Evolutionary conservation across 1,284 basidiomycete genomes (phyloP), one percentile per base, ranked within the genome.

Genomic region (Fomitopsis schrenkii): DNA sequence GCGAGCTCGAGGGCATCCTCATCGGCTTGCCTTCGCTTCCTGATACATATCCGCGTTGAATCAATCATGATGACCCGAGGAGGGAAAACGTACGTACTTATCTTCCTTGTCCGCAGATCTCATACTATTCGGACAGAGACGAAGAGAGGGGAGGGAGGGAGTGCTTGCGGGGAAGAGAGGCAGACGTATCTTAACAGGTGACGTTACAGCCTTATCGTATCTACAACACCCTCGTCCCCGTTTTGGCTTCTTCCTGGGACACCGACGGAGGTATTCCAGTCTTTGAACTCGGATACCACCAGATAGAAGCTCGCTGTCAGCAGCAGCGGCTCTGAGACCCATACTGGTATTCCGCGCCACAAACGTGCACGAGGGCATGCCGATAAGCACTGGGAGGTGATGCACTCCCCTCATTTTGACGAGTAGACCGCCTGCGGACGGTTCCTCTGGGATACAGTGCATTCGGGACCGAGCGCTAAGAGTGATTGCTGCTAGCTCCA

Each of bases 1-100:
- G 82, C 81, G 22, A 84, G 75, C 28, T 54, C 55, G 15, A 55
- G 30, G 3, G 55, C 62, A 48, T 63, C 62, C n/a, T 50, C 52
- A 17, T 58, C 57, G 7, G 40, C 42, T 38, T 59, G 57, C 15
- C 28, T 56, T 2, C 17, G 35, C 28, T 54, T 54, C 52, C 52
- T 54, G 15, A 12, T 38, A 15, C 28, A 36, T 2, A 54, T 7
- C 7, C 6, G 17, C 8, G 30, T 12, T 40, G n/a, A 54, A 33
- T 1, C 33, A 19, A 14, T 22, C 22, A 22, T 36, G 55, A 1
- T 33, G 30, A 5, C 57, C 15, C 52, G 42, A 15, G 3, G 15
- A 15, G 5, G 17, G 26, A 6, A 10, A 14, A 15, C 28, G 15
- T 5, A 30, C 48, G 26, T n/a, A 50, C 48, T 0, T 22, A n/a